Evolutionary conservation across 208 protist genomes (phyloP).

Genomic region (Naegleria gruberi): DNA sequence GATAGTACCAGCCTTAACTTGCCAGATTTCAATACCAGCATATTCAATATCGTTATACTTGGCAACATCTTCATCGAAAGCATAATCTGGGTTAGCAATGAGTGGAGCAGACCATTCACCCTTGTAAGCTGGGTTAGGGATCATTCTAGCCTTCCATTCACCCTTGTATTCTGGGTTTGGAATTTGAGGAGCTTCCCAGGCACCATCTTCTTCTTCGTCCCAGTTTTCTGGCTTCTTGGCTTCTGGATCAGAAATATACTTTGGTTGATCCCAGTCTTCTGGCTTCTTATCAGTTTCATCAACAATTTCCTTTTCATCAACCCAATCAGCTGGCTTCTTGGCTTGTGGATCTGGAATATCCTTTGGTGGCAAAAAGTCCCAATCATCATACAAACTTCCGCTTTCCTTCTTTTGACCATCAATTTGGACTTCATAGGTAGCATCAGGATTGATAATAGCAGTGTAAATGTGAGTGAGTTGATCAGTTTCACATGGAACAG

Average conservation of each 20-base stretch:
- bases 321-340: constrained; percentile 72
- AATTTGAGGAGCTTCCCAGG: constrained; percentile 67
- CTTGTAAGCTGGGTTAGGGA: constrained; percentile 87
- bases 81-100: constrained; percentile 81
- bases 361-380: constrained; percentile 67
- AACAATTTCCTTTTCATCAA: constrained; percentile 56
- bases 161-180: constrained; percentile 75
- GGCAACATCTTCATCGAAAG: constrained; percentile 59
- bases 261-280: constrained; percentile 69
- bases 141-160: constrained; percentile 65
- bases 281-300: constrained; percentile 81
- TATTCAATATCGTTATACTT: constrained; percentile 48
- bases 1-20: constrained; percentile 84
- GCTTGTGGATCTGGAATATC: constrained; percentile 64
- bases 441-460: constrained; percentile 68
- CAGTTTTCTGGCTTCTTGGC: constrained; percentile 79
- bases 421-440: constrained; percentile 77
- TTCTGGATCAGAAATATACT: constrained; percentile 69
- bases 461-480: constrained; percentile 84
- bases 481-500: constrained; percentile 52
- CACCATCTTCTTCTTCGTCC: constrained; percentile 74
- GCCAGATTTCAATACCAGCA: constrained; percentile 88
- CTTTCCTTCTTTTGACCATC: constrained; percentile 57
- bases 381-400: constrained; percentile 72
- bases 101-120: constrained; percentile 69